Evolutionary conservation across 2,329 filamentous ascomycete species (phyloP).

Genomic region (Aspergillus sp.): DNA sequence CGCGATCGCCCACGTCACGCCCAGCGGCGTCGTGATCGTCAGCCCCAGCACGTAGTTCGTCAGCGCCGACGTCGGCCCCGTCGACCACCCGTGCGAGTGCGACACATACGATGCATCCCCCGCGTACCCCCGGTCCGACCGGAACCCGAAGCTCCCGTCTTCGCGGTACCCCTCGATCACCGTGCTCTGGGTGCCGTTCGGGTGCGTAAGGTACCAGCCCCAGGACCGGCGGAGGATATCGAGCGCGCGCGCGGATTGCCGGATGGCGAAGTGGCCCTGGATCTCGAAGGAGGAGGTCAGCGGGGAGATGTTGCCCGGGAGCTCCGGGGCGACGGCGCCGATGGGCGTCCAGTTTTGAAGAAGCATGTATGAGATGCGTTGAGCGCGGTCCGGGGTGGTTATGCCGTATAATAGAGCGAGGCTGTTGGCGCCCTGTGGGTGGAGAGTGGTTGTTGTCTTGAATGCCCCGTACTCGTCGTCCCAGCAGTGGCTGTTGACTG

Average conservation of each 20-base stretch:
- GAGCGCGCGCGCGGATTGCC: constrained; percentile 43
- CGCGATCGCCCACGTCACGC: constrained; percentile 34
- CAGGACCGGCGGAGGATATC: constrained; percentile 48
- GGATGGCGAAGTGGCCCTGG: constrained; percentile 45
- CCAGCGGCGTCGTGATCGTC: constrained; percentile 30
- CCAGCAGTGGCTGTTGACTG: constrained; percentile 43
- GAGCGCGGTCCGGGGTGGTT: constrained; percentile 25
- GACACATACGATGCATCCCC: constrained; percentile 38
- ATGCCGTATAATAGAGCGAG: constrained; percentile 45
- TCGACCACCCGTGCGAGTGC: constrained; percentile 37
- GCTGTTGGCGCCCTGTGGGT: constrained; percentile 53
- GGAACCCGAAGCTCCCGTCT: constrained; percentile 51
- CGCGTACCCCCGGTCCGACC: constrained; percentile 43
- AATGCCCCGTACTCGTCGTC: constrained; percentile 42
- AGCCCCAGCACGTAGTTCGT: constrained; percentile 40
- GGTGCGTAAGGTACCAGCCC: constrained; percentile 52
- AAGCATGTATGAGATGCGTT: constrained; percentile 37
- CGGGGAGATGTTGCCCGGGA: constrained; percentile 49
- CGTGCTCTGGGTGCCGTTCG: constrained; percentile 50
- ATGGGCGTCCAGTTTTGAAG: constrained; percentile 47
- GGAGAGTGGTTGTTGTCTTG: constrained; percentile 40
- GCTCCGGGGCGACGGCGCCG: constrained; percentile 47
- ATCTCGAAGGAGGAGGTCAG: constrained; percentile 53
- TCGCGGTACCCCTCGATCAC: constrained; percentile 50
- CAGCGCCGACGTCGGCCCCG: constrained; percentile 34